These are phyloP conservation scores for Penicillium herquei DNA, from an alignment of 495 filamentous ascomycete species.

Conservation along the genomic window DNA sequence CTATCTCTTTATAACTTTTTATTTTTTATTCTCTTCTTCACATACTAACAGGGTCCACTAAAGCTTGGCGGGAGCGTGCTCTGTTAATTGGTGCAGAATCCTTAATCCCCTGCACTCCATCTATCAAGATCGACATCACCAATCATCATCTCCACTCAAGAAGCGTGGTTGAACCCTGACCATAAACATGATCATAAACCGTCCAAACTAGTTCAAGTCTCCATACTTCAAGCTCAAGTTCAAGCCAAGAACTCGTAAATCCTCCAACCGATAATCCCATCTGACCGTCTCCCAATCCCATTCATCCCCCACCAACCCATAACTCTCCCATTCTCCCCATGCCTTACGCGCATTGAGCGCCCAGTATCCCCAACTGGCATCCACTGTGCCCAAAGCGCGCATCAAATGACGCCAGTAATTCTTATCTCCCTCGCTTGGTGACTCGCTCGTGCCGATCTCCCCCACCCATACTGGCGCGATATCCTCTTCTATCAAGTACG, in stretches of 20 bases:
- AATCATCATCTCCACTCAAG: not conserved
- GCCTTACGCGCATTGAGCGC: constrained; percentile 60
- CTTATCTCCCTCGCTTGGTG: constrained; percentile 46
- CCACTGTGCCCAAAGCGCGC: constrained; percentile 48
- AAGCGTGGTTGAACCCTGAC: not conserved
- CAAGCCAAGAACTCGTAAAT: constrained; percentile 46
- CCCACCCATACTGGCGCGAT: constrained; percentile 61
- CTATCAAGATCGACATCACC: not conserved
- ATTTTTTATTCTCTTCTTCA: not conserved
- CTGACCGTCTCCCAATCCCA: constrained; percentile 53
- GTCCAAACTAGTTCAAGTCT: not conserved
- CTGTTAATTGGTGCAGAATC: not conserved
- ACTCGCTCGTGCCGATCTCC: constrained; percentile 54
- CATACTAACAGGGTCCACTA: not conserved
- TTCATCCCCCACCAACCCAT: constrained; percentile 55
- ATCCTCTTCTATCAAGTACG: constrained; percentile 54
- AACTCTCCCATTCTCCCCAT: constrained; percentile 50
- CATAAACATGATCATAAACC: not conserved
- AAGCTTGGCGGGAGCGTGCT: not conserved
- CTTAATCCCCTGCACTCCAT: not conserved
- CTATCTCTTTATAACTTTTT: no score
- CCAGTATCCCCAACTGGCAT: constrained; percentile 65
- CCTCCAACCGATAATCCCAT: constrained; percentile 53
- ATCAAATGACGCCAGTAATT: constrained; percentile 62
- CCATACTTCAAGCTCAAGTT: not conserved